phyloP scores from a whole-genome alignment of 108 stramenopile genomes.

The Cyclotella kingstonii region DNA sequence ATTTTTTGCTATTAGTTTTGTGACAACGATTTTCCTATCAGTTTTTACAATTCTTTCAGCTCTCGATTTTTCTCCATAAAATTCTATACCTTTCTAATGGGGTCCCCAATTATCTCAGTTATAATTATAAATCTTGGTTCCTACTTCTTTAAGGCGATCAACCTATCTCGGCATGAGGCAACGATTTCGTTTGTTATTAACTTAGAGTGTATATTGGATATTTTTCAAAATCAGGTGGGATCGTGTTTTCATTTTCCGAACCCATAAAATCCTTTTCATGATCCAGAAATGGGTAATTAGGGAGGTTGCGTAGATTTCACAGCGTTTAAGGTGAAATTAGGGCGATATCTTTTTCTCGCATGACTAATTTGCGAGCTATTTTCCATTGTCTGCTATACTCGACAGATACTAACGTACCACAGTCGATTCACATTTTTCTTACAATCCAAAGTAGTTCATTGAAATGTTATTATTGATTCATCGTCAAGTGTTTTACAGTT shows the following conservation, averaged over 20 bases:
- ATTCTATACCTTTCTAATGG: conserved; percentile 15
- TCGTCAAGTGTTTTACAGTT: not conserved
- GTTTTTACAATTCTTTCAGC: conserved; percentile 60
- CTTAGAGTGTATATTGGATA: conserved; percentile 1
- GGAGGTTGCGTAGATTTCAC: not conserved
- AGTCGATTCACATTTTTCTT: too few relatives aligned
- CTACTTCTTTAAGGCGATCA: conserved; percentile 75
- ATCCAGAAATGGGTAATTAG: conserved; percentile 11
- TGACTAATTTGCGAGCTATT: too few relatives aligned
- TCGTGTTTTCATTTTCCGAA: conserved; percentile 61
- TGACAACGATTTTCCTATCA: conserved; percentile 10
- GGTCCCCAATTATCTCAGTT: conserved; percentile 47
- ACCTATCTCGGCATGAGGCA: conserved; percentile 64
- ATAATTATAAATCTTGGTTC: conserved; percentile 69
- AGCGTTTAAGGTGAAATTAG: not conserved
- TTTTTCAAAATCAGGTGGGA: conserved; percentile 34
- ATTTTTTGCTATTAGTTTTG: not conserved
- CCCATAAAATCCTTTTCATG: conserved; percentile 58
- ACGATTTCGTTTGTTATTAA: conserved; percentile 26
- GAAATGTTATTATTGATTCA: not conserved
- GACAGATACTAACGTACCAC: too few relatives aligned
- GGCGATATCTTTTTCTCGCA: conserved; percentile 39
- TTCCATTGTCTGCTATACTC: too few relatives aligned
- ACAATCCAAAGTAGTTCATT: conserved; percentile 7
- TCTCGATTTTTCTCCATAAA: conserved; percentile 34